Percentiles rank a stretch among this genome's conserved stretches.
Conservation (phyloP, 2,329 filamentous ascomycete genomes). For the Elsinoe necatrix region DNA sequence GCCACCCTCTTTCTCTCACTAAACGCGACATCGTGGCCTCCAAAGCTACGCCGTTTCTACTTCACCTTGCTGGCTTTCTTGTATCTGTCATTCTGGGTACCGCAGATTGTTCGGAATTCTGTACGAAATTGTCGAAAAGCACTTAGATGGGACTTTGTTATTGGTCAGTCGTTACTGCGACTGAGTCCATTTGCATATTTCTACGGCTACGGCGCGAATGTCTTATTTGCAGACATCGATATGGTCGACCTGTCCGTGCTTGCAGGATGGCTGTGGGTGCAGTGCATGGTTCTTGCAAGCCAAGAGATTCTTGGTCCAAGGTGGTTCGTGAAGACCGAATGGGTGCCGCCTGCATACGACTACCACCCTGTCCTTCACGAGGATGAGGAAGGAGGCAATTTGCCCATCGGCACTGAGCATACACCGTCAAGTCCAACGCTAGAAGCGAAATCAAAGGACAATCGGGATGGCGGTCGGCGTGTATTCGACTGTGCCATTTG, state of each 20-base stretch:
- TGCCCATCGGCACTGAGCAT: conserved; percentile 62
- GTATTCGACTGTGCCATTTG: conserved; percentile 91
- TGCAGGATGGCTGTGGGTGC: conserved; percentile 75
- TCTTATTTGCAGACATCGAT: conserved; percentile 68
- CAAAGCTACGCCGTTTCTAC: conserved; percentile 45
- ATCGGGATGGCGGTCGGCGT: conserved; percentile 48
- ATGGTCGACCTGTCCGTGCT: conserved; percentile 55
- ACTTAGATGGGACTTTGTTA: conserved; percentile 81
- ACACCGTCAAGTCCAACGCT: conserved; percentile 22
- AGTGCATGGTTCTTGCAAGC: conserved; percentile 66
- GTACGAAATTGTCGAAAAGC: conserved; percentile 87
- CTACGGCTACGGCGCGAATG: conserved; percentile 67
- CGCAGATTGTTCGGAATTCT: conserved; percentile 85
- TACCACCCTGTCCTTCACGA: conserved; percentile 86
- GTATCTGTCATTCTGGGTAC: conserved; percentile 86
- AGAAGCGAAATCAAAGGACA: background rate
- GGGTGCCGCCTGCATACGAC: conserved; percentile 70
- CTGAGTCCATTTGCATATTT: conserved; percentile 79
- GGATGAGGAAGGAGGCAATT: conserved; percentile 65
- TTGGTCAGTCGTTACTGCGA: conserved; percentile 72
- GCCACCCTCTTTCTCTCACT: conserved; percentile 50
- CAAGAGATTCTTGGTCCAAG: conserved; percentile 82
- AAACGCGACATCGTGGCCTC: conserved; percentile 51
- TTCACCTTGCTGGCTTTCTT: conserved; percentile 56
- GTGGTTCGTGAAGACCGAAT: conserved; percentile 64